Conservation (phyloP, 306 rosid genomes). For the Luffa acutangula region DNA sequence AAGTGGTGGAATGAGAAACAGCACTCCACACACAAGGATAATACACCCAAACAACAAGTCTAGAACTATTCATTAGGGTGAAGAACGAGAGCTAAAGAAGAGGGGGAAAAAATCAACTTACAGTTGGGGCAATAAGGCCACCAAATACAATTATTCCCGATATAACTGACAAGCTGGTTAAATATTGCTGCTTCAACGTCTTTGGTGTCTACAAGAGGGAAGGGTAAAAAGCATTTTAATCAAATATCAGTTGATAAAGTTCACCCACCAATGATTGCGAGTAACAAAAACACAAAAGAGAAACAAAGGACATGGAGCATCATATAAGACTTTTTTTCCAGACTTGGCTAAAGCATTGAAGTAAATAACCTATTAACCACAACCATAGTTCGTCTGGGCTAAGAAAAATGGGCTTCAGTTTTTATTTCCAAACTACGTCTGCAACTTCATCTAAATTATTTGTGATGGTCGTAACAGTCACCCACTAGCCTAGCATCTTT, state of each 20-base stretch:
- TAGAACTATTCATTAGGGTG: neutral
- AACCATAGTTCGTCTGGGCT: neutral
- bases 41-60: neutral
- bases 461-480: constrained; percentile 1
- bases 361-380: neutral
- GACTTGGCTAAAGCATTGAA: neutral
- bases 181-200: constrained; percentile 75
- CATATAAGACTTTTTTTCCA: neutral
- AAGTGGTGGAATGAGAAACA: neutral
- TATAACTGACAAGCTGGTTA: constrained; percentile 54
- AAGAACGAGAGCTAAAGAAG: neutral
- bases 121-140: constrained; percentile 85
- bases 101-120: constrained; percentile 22
- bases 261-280: neutral
- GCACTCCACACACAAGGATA: neutral
- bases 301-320: neutral
- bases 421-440: neutral
- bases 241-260: neutral
- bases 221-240: neutral
- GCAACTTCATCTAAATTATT: neutral
- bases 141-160: constrained; percentile 76
- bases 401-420: neutral
- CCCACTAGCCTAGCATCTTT: neutral
- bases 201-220: constrained; percentile 45
- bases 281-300: neutral